phyloP scores from a whole-genome alignment of 2,329 filamentous ascomycete species.

The Dactylellina haptotyla region DNA sequence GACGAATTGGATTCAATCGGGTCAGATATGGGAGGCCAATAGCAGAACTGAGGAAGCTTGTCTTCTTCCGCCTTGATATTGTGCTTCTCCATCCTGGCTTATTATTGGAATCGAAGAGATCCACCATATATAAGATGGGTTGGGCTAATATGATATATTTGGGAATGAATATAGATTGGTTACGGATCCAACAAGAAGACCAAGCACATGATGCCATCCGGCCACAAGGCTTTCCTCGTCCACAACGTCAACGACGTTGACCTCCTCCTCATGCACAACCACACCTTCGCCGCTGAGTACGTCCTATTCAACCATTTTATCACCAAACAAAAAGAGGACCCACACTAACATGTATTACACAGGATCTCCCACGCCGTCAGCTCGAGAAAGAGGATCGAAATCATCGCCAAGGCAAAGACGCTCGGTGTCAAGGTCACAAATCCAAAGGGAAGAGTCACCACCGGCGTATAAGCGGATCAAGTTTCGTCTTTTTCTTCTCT shows the following conservation, averaged over 20 bases:
- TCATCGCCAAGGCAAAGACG: slow-evolving; percentile 96
- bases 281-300: slow-evolving; percentile 98
- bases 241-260: slow-evolving; percentile 96
- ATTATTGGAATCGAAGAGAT: neutral
- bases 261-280: slow-evolving; percentile 99
- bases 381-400: slow-evolving; percentile 97
- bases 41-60: neutral
- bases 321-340: neutral
- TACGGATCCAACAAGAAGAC: slow-evolving; percentile 99
- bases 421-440: slow-evolving; percentile 99
- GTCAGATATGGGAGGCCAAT: neutral
- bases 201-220: slow-evolving; percentile 96
- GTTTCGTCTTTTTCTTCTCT: slow-evolving; percentile 10
- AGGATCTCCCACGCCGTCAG: slow-evolving; percentile 99
- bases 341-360: slow-evolving; percentile 61
- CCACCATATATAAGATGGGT: neutral
- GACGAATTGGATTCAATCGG: slow-evolving; percentile 3
- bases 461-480: slow-evolving; percentile 74
- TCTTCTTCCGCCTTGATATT: neutral
- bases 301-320: slow-evolving; percentile 63
- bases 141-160: slow-evolving; percentile 22
- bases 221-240: slow-evolving; percentile 99
- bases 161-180: slow-evolving; percentile 76
- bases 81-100: neutral
- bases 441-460: slow-evolving; percentile 98